phyloP scores from a whole-genome alignment of 768 basidiomycete species.

The Clitopilus hobsonii region DNA sequence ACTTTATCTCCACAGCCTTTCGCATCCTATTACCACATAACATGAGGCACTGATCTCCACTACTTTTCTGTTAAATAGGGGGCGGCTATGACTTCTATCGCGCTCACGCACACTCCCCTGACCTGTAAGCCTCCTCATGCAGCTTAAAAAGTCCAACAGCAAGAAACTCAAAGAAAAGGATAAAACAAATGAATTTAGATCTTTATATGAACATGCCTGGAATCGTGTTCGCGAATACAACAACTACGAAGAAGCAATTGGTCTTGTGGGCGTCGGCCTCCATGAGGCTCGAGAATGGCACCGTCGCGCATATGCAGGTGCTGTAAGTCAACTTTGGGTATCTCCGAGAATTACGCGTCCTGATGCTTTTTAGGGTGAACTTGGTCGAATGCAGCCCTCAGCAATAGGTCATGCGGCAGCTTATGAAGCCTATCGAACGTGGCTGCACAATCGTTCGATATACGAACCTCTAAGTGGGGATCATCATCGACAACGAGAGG shows the following conservation, averaged over 20 bases:
- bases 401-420: slow-evolving; percentile 77
- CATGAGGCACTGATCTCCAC: slow-evolving; percentile 14
- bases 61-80: slow-evolving; percentile 37
- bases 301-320: slow-evolving; percentile 57
- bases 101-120: slow-evolving; percentile 52
- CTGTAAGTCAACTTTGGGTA: slow-evolving; percentile 30
- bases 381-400: slow-evolving; percentile 43
- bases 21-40: slow-evolving; percentile 8
- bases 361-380: slow-evolving; percentile 36
- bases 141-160: slow-evolving; percentile 22
- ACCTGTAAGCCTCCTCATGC: slow-evolving; percentile 43
- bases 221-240: slow-evolving; percentile 37
- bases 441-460: slow-evolving; percentile 53
- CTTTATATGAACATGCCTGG: slow-evolving; percentile 54
- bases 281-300: slow-evolving; percentile 67
- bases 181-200: slow-evolving; percentile 21
- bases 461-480: slow-evolving; percentile 55
- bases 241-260: slow-evolving; percentile 13
- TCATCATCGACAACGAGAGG: slow-evolving; percentile 59
- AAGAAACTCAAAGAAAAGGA: neutral
- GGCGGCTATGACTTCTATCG: slow-evolving; percentile 58
- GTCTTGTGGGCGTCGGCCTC: slow-evolving; percentile 43
- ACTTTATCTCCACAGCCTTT: slow-evolving; percentile 1
- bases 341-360: slow-evolving; percentile 2
- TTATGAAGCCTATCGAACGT: slow-evolving; percentile 69